These are phyloP conservation scores for Trypanosoma melophagium DNA, from an alignment of 208 protist genomes.

Conservation along the genomic window DNA sequence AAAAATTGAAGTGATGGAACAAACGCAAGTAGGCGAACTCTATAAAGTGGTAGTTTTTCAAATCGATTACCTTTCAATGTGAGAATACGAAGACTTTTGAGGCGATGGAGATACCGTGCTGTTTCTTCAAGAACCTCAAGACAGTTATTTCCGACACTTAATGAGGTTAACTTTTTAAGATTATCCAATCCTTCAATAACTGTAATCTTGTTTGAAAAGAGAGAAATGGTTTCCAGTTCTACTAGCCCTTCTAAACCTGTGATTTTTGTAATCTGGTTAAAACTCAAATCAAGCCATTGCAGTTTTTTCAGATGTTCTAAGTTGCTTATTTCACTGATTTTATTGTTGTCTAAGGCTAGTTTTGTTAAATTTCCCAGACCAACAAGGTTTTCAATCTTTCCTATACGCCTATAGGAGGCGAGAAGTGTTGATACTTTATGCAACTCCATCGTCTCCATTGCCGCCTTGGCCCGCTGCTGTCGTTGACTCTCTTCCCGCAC, in stretches of 20 bases:
- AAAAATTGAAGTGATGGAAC: conserved; percentile 70
- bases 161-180: conserved; percentile 72
- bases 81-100: conserved; percentile 73
- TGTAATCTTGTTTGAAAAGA: conserved; percentile 89
- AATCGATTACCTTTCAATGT: conserved; percentile 78
- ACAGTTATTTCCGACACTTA: conserved; percentile 94
- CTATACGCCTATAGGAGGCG: conserved; percentile 69
- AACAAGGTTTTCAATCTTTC: conserved; percentile 90
- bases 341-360: conserved; percentile 95
- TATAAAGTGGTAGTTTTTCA: conserved; percentile 58
- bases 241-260: conserved; percentile 80
- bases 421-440: conserved; percentile 62
- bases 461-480: conserved; percentile 45
- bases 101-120: conserved; percentile 76
- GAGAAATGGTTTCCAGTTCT: conserved; percentile 87
- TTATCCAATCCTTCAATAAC: conserved; percentile 64
- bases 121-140: conserved; percentile 87
- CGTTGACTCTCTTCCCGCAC: conserved; percentile 63
- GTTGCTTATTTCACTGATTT: conserved; percentile 91
- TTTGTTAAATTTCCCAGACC: conserved; percentile 85
- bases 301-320: conserved; percentile 83
- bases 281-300: conserved; percentile 91
- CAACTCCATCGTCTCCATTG: conserved; percentile 58
- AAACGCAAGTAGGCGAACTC: conserved; percentile 68
- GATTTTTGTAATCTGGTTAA: conserved; percentile 93